A percentile compares a stretch with the other conserved stretches of the same genome.
Conservation (phyloP, 805 yeast species). For the Metschnikowia proteae region DNA sequence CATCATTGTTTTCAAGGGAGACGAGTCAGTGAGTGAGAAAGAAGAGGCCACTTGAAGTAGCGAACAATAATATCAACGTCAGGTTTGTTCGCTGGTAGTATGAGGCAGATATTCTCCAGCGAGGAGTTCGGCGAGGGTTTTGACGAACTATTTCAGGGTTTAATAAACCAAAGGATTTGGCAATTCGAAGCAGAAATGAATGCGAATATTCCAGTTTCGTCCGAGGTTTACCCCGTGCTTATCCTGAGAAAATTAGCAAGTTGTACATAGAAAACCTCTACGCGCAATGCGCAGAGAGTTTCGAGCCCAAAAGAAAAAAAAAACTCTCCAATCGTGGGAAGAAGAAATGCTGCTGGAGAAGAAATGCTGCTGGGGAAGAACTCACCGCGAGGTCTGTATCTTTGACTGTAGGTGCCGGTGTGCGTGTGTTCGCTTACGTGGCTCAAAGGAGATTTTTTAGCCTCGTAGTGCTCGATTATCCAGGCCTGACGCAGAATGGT, state of each 20-base stretch:
- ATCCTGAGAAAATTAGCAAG: constrained; percentile 3
- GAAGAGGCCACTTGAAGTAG: neutral
- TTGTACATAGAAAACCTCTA: constrained; percentile 1
- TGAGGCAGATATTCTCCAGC: neutral
- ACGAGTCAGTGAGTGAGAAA: neutral
- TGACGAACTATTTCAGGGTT: no score
- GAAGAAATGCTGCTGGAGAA: neutral
- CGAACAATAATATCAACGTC: neutral
- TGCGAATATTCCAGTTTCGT: neutral
- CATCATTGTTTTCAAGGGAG: neutral
- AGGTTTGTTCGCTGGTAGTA: neutral
- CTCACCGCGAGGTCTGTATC: no score
- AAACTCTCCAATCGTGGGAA: neutral
- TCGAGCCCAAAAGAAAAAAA: neutral
- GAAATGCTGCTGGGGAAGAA: neutral
- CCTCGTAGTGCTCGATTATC: no score
- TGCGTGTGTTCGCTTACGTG: no score
- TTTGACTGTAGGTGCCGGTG: no score
- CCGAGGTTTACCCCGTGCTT: constrained; percentile 4
- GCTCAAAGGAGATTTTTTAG: no score
- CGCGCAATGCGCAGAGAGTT: constrained; percentile 4
- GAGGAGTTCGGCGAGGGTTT: neutral
- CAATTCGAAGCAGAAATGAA: neutral
- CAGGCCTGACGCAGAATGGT: neutral
- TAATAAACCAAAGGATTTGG: neutral